Base-by-base conservation (phyloP, 2,329 filamentous ascomycete genomes). In the Alternaria tenuissima region DNA sequence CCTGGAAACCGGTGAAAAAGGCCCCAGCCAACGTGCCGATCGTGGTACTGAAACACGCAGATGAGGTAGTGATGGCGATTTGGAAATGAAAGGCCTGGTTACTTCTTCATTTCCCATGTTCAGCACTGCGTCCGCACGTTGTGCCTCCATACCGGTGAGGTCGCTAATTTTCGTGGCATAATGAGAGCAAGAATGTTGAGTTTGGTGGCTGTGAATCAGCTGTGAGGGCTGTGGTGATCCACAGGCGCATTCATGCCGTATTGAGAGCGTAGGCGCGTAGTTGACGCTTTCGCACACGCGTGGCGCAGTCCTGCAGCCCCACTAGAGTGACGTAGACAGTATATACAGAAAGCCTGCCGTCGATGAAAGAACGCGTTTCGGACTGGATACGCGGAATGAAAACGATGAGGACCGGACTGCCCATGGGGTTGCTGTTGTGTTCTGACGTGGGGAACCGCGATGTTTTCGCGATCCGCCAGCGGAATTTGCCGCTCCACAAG, bases 391-490 rank as follows among this genome's bases (percentile, higher is more conserved):
- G 5, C 14, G 46, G 7, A 36, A 0, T 36, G 14, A 20, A 38
- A 32, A 11, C 24, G 46, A 49, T 26, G 32, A 26, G 32, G 20
- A 18, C 16, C 24, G 14, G n/a, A 24, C 20, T 14, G 46, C 36
- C 20, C 14, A 36, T 38, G 30, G 20, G 24, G 14, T 32, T 38
- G 32, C 5, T 49, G 46, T 12, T 22, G 12, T 38, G 14, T 49
- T 20, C n/a, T 38, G 32, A 36, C 20, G 30, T 49, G 32, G 46
- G 32, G 46, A 49, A 49, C 46, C 46, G 46, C 46, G 46, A 49
- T 11, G 12, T 36, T 48, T 36, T 54, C 14, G 20, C 18, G 28
- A 24, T 43, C 16, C 12, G 30, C 46, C 28, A 47, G 36, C 30
- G 42, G 47, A 28, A 39, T 9, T 38, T 38, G 20, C 44, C 52